Percentiles rank a stretch among this genome's conserved stretches.
These are phyloP conservation scores for Flaveria robusta DNA, from an alignment of 129 eudicot species.

Conservation along the genomic window DNA sequence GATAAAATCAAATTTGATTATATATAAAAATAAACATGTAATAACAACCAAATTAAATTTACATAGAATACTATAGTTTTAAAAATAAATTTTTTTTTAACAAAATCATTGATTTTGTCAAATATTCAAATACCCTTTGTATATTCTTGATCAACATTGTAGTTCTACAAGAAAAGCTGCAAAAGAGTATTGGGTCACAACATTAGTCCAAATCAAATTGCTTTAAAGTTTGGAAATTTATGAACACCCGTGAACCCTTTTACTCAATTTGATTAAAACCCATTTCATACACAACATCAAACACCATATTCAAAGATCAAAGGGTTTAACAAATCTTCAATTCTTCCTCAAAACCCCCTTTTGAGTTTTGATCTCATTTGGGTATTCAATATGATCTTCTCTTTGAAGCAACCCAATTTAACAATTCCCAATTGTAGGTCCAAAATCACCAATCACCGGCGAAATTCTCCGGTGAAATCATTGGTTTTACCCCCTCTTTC, in stretches of 20 bases:
- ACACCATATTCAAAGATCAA: slow-evolving; percentile 21
- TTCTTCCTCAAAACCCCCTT: not conserved
- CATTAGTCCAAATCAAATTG: slow-evolving; percentile 1
- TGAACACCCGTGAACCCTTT: slow-evolving; percentile 9
- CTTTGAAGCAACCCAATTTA: slow-evolving; percentile 43
- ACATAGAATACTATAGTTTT: too few relatives aligned
- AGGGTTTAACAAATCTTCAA: not conserved
- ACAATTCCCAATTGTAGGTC: slow-evolving; percentile 21
- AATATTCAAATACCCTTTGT: not conserved
- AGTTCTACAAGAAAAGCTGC: not conserved
- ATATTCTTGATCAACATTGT: not conserved
- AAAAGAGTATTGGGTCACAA: not conserved
- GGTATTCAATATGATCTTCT: slow-evolving; percentile 44
- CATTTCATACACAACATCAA: not conserved
- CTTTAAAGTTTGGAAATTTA: not conserved
- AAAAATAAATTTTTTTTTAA: too few relatives aligned
- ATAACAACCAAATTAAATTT: too few relatives aligned
- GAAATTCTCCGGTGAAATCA: slow-evolving; percentile 27
- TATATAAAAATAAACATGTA: too few relatives aligned
- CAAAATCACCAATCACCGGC: slow-evolving; percentile 33
- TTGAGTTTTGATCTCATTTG: not conserved
- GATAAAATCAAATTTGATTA: too few relatives aligned
- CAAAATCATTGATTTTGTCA: too few relatives aligned
- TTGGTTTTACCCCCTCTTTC: slow-evolving; percentile 34
- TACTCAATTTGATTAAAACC: slow-evolving; percentile 3